phyloP scores from a whole-genome alignment of 371 early-diverging fungal genomes.

The Mortierella sp. region DNA sequence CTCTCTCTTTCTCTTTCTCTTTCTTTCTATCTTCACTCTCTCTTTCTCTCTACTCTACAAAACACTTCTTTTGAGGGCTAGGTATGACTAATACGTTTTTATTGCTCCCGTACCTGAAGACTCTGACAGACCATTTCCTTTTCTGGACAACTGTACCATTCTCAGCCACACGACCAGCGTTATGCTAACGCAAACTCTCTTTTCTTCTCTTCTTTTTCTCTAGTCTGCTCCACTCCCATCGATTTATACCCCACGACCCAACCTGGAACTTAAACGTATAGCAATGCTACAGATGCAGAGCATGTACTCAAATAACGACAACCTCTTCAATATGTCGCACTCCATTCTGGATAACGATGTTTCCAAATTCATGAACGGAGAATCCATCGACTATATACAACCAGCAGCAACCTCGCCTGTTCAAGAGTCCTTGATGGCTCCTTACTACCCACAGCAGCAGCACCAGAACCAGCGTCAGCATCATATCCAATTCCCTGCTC shows the following conservation, averaged over 20 bases:
- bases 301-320: slow-evolving; percentile 40
- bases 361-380: slow-evolving; percentile 37
- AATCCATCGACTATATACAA: slow-evolving; percentile 42
- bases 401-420: slow-evolving; percentile 37
- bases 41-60: not conserved
- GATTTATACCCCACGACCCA: not conserved
- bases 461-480: slow-evolving; percentile 44
- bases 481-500: slow-evolving; percentile 34
- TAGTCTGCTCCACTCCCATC: not conserved
- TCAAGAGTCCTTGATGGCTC: slow-evolving; percentile 43
- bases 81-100: not conserved
- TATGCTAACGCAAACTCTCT: too few relatives aligned
- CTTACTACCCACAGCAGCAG: slow-evolving; percentile 28
- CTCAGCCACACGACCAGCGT: not conserved
- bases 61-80: not conserved
- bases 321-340: slow-evolving; percentile 30
- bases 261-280: slow-evolving; percentile 9
- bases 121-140: too few relatives aligned
- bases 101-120: not conserved
- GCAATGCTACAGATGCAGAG: slow-evolving; percentile 49
- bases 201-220: not conserved
- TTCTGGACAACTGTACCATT: not conserved
- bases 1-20: not conserved
- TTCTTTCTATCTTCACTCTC: not conserved
- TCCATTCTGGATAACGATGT: slow-evolving; percentile 39